phyloP scores from a whole-genome alignment of 2,329 filamentous ascomycete genomes.

The Dactylonectria estremocensis region DNA sequence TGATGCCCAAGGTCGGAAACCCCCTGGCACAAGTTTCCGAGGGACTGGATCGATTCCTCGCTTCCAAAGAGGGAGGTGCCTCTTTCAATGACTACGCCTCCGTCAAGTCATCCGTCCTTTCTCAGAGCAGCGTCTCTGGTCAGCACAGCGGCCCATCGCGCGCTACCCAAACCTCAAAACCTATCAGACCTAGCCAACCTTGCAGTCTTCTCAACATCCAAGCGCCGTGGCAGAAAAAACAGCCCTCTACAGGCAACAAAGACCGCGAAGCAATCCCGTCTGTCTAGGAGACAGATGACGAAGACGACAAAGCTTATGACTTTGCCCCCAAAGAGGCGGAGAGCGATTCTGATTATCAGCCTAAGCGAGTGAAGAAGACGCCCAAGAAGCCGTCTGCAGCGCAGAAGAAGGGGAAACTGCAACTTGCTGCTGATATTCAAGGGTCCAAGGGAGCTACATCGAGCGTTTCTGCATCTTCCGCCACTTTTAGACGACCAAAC shows the following conservation, averaged over 20 bases:
- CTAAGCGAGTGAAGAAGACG: conserved; percentile 27
- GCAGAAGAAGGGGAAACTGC: conserved; percentile 20
- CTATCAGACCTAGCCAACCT: conserved; percentile 16
- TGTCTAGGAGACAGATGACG: not conserved
- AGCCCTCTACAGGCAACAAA: not conserved
- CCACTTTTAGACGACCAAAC: not conserved
- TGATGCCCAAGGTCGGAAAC: not conserved
- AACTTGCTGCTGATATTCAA: not conserved
- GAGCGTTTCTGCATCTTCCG: not conserved
- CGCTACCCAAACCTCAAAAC: not conserved
- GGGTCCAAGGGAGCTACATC: not conserved
- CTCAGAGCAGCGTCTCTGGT: not conserved
- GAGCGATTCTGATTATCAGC: conserved; percentile 37
- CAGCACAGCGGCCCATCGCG: not conserved
- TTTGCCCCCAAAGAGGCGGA: conserved; percentile 33
- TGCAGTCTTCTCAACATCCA: conserved; percentile 24
- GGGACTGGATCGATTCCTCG: not conserved
- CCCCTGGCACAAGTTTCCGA: not conserved
- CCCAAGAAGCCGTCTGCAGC: conserved; percentile 11
- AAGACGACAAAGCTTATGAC: conserved; percentile 8
- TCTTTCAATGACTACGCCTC: conserved; percentile 11
- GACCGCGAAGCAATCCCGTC: not conserved
- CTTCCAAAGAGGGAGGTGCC: not conserved
- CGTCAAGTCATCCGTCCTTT: conserved; percentile 1
- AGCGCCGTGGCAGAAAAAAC: conserved; percentile 13